These are phyloP conservation scores for Penicillium sp. DNA, from an alignment of 2,329 filamentous ascomycete species.

Conservation along the genomic window DNA sequence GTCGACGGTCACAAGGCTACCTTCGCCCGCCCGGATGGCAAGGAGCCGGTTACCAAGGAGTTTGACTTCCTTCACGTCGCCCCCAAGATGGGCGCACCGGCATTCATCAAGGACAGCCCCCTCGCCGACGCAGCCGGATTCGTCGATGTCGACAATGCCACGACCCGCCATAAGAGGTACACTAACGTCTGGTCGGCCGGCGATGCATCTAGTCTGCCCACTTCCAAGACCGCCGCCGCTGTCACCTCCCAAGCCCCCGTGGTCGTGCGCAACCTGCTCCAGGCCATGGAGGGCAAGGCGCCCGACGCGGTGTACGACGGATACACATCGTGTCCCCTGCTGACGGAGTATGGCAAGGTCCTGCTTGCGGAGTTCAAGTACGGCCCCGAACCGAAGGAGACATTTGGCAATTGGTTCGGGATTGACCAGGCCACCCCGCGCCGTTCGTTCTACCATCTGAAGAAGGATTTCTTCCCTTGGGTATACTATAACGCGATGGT, in stretches of 20 bases:
- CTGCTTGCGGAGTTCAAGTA: constrained; percentile 66
- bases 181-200: constrained; percentile 59
- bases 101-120: constrained; percentile 53
- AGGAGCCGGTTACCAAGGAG: constrained; percentile 45
- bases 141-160: constrained; percentile 57
- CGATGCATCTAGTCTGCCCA: constrained; percentile 59
- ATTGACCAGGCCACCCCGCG: constrained; percentile 58
- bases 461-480: constrained; percentile 68
- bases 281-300: constrained; percentile 47
- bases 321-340: constrained; percentile 56
- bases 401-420: constrained; percentile 54
- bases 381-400: constrained; percentile 61
- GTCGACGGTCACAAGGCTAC: constrained; percentile 54
- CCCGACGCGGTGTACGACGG: constrained; percentile 51
- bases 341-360: constrained; percentile 60
- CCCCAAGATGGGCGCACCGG: constrained; percentile 59
- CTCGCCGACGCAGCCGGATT: constrained; percentile 57
- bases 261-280: constrained; percentile 51
- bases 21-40: constrained; percentile 48
- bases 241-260: constrained; percentile 54
- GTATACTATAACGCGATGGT: constrained; percentile 61
- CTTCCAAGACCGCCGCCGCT: constrained; percentile 56
- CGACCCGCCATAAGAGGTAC: constrained; percentile 54
- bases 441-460: constrained; percentile 59
- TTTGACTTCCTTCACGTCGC: constrained; percentile 59